phyloP scores from a whole-genome alignment of 1,284 basidiomycete species.

The Pyrrhoderma lamaoense region DNA sequence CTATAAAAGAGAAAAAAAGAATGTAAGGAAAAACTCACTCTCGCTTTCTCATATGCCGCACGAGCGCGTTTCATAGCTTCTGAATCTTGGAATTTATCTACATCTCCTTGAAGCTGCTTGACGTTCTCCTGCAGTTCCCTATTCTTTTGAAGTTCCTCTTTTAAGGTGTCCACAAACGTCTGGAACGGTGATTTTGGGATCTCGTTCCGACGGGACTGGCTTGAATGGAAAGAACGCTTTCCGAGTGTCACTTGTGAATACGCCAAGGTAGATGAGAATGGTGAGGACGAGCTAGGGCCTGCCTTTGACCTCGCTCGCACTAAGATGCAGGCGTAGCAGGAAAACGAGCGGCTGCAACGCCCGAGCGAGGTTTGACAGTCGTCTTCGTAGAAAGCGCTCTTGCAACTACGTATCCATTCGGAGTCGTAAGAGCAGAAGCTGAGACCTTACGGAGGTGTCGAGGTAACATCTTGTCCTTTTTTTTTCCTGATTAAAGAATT shows the following conservation, averaged over 20 bases:
- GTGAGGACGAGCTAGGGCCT: background rate
- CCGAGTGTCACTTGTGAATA: background rate
- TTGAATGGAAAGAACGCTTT: slow-evolving; percentile 52
- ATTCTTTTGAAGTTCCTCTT: slow-evolving; percentile 90
- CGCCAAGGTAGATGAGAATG: background rate
- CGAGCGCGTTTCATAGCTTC: slow-evolving; percentile 92
- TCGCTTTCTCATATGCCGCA: slow-evolving; percentile 88
- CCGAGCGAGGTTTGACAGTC: background rate
- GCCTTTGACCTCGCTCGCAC: background rate
- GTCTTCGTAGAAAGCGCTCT: background rate
- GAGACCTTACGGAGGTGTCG: slow-evolving; percentile 13
- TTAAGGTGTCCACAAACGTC: slow-evolving; percentile 91
- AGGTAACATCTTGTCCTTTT: slow-evolving; percentile 8
- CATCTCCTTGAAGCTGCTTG: slow-evolving; percentile 95
- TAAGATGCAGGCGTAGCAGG: background rate
- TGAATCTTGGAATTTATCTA: slow-evolving; percentile 93
- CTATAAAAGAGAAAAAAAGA: slow-evolving; percentile 6
- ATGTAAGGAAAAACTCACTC: slow-evolving; percentile 60
- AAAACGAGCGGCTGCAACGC: background rate
- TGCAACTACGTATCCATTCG: background rate
- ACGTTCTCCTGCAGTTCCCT: slow-evolving; percentile 94
- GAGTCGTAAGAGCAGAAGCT: background rate
- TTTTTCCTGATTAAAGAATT: no score
- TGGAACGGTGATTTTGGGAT: slow-evolving; percentile 88
- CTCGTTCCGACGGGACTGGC: slow-evolving; percentile 53